Evolutionary conservation across 2,329 filamentous ascomycete species (phyloP), one percentile per base, ranked within the genome.

Genomic region (Blastomyces silverae): DNA sequence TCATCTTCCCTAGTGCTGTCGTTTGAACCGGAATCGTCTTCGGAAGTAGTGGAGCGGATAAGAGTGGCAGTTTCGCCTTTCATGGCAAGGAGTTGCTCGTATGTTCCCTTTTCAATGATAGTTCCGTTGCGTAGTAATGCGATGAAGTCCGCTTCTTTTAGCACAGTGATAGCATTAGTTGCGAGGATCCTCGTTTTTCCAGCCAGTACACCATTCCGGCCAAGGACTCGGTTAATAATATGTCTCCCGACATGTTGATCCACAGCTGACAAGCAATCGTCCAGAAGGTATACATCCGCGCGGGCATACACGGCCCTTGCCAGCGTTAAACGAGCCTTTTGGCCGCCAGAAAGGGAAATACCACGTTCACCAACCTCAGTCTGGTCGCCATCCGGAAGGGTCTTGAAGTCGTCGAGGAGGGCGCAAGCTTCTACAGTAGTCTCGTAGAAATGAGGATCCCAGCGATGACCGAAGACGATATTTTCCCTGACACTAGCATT

Each of bases 401-500:
- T 91, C 58, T 87, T 85, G 77, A 99, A 97, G 74, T 99, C 94
- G 69, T 97, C 92, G 6, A 89, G 74, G 44, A 99, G 82, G 57
- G 94, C 94, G 75, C 95, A 99, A 52, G 94, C 93, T 74, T 91
- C 88, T 61, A 99, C 83, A 0, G 93, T 97, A 72, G 90, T 88
- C 64, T 97, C 91, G 78, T 99, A 99, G 77, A 99, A 99, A 39
- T 88, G 84, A 5, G 92, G 88, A 76, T 99, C 93, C 82, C 90
- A 97, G 58, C 91, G 88, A 78, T 99, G 92, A 1, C 94, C 94
- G 73, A 99, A 99, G 4, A 97, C 83, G 70, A 99, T 96, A 74
- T 99, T 99, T 74, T 99, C 94, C 71, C 92, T 91, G 64, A 99
- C 92, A 39, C 90, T 96, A 10, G 94, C 94, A 74, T 99, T 99